Percentiles rank a stretch among this genome's conserved stretches.
Conservation (phyloP, 805 yeast genomes). For the Ogataea glucozyma region DNA sequence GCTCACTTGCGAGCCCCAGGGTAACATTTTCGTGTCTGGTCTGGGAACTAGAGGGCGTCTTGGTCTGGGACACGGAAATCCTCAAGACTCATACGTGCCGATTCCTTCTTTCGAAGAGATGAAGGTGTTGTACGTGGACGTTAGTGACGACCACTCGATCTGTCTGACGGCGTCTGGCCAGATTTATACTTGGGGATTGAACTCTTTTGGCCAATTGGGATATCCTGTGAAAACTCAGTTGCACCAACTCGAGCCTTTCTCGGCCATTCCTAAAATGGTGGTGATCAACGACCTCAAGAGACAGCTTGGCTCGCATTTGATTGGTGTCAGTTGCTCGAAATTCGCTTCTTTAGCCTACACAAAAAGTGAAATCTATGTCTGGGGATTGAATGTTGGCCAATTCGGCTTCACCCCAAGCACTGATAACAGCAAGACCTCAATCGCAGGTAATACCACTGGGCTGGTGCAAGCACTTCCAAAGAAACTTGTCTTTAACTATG, state of each 20-base stretch:
- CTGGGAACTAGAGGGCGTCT: slow-evolving; percentile 69
- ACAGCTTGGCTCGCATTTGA: slow-evolving; percentile 29
- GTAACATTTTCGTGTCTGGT: slow-evolving; percentile 62
- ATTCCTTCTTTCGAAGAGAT: slow-evolving; percentile 41
- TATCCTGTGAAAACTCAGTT: slow-evolving; percentile 36
- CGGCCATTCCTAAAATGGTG: slow-evolving; percentile 41
- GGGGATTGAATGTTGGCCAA: slow-evolving; percentile 87
- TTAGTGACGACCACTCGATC: slow-evolving; percentile 69
- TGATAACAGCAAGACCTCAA: slow-evolving; percentile 16
- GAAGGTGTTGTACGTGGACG: slow-evolving; percentile 40
- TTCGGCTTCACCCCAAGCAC: slow-evolving; percentile 53
- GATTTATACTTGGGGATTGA: slow-evolving; percentile 81
- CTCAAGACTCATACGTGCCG: slow-evolving; percentile 45
- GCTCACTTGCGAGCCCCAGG: slow-evolving; percentile 48
- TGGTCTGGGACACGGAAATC: slow-evolving; percentile 51
- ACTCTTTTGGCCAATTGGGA: slow-evolving; percentile 68
- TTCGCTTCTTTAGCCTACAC: slow-evolving; percentile 68
- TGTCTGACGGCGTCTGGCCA: slow-evolving; percentile 52
- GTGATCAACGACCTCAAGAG: slow-evolving; percentile 45
- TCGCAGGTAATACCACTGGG: slow-evolving; percentile 9
- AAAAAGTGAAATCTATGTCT: slow-evolving; percentile 49
- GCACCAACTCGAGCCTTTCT: slow-evolving; percentile 31
- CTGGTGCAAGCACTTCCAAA: slow-evolving; percentile 18
- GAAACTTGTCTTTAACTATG: slow-evolving; percentile 44
- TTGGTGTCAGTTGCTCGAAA: slow-evolving; percentile 61